These are phyloP conservation scores for Mycena metata DNA, from an alignment of 768 basidiomycete genomes.

Conservation along the genomic window DNA sequence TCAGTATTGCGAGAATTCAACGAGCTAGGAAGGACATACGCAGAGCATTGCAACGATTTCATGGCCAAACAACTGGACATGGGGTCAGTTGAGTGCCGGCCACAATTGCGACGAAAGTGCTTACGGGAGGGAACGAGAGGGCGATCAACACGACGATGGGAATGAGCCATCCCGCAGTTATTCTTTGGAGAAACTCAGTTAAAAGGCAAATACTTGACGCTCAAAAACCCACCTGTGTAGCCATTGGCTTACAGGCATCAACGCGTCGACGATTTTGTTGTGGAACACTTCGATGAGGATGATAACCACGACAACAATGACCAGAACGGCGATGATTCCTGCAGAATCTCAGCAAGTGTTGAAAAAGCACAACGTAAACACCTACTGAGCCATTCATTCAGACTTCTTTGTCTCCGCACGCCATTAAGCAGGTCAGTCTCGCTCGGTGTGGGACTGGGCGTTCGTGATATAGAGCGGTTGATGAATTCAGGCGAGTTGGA, in stretches of 20 bases:
- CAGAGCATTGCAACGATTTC: constrained; percentile 56
- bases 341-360: not conserved
- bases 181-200: constrained; percentile 1
- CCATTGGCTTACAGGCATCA: constrained; percentile 55
- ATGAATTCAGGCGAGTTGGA: no score
- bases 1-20: no score
- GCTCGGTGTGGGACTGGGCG: constrained; percentile 41
- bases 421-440: constrained; percentile 36
- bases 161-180: constrained; percentile 53
- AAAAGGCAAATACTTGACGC: no score
- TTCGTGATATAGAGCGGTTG: constrained; percentile 16
- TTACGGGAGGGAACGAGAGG: constrained; percentile 57
- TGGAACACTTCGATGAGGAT: constrained; percentile 51
- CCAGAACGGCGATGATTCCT: constrained; percentile 29
- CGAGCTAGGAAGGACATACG: no score
- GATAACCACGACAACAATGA: constrained; percentile 46
- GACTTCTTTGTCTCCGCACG: not conserved
- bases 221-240: constrained; percentile 41
- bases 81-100: not conserved
- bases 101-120: not conserved
- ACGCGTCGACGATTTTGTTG: constrained; percentile 56
- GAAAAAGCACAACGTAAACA: not conserved
- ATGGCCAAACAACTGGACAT: constrained; percentile 55
- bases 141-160: constrained; percentile 60
- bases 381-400: constrained; percentile 5